Evolutionary conservation across 1,284 basidiomycete species (phyloP).

Genomic region (Trichosporon ovoides): DNA sequence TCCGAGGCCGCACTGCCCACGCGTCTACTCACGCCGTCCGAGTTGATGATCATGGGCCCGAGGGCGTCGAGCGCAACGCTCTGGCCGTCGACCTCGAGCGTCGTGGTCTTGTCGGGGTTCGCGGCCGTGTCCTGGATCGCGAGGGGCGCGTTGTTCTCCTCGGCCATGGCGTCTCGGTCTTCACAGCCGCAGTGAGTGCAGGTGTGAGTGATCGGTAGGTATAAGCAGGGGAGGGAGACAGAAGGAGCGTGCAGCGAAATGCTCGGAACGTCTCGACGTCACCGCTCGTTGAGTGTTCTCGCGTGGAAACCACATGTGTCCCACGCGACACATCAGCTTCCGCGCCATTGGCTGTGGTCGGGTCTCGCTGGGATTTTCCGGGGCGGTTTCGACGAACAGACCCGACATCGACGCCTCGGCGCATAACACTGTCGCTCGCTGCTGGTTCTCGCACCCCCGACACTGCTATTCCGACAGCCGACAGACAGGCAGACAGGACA

Average conservation of each 20-base stretch:
- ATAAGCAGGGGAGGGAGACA: too few relatives aligned
- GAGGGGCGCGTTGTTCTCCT: constrained; percentile 11
- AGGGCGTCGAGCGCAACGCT: constrained; percentile 44
- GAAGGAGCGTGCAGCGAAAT: too few relatives aligned
- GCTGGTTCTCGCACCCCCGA: too few relatives aligned
- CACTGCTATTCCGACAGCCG: too few relatives aligned
- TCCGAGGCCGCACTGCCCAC: not conserved
- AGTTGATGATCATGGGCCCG: constrained; percentile 48
- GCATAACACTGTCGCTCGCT: too few relatives aligned
- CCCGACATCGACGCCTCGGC: too few relatives aligned
- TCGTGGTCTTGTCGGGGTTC: constrained; percentile 22
- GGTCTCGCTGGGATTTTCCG: not conserved
- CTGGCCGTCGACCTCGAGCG: constrained; percentile 39
- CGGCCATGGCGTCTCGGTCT: not conserved
- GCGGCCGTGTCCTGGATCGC: constrained; percentile 12
- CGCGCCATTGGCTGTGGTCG: not conserved
- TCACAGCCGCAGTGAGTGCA: not conserved
- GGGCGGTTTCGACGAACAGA: too few relatives aligned
- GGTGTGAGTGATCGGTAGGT: too few relatives aligned
- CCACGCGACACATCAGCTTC: not conserved
- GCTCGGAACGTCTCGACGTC: too few relatives aligned
- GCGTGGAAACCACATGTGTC: not conserved
- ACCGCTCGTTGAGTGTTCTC: too few relatives aligned
- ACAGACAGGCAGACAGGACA: too few relatives aligned
- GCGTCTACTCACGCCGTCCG: constrained; percentile 42